These are phyloP conservation scores for Brassica juncea DNA, from an alignment of 345 rosid species.

Conservation along the genomic window DNA sequence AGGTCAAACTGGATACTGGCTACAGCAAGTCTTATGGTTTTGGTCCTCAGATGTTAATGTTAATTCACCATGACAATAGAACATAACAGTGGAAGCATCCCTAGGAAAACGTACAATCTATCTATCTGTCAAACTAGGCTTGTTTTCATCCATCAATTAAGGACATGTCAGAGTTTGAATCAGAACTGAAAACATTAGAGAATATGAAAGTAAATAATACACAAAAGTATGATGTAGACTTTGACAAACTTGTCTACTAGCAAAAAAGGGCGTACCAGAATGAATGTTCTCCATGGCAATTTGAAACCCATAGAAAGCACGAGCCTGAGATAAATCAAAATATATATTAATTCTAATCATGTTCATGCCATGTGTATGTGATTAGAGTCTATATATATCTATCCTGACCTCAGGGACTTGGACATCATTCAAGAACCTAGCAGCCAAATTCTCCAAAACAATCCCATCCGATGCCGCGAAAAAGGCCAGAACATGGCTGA, in stretches of 20 bases:
- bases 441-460: slow-evolving; percentile 86
- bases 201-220: neutral
- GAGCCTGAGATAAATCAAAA: slow-evolving; percentile 50
- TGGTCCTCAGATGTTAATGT: neutral
- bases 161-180: neutral
- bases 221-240: neutral
- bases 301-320: slow-evolving; percentile 93
- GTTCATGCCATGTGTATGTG: too few species aligned
- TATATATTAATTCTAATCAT: too few species aligned
- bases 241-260: slow-evolving; percentile 4
- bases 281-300: slow-evolving; percentile 96
- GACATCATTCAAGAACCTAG: slow-evolving; percentile 80
- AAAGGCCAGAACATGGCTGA: slow-evolving; percentile 81
- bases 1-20: neutral
- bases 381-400: neutral
- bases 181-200: neutral
- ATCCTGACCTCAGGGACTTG: slow-evolving; percentile 79
- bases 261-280: slow-evolving; percentile 60
- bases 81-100: neutral
- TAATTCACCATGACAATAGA: neutral
- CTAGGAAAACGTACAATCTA: neutral
- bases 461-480: slow-evolving; percentile 96
- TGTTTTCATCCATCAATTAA: neutral
- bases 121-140: neutral
- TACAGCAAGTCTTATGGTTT: neutral